Evolutionary conservation across 129 eudicot species (phyloP).

Genomic region (Saussurea involucrata): DNA sequence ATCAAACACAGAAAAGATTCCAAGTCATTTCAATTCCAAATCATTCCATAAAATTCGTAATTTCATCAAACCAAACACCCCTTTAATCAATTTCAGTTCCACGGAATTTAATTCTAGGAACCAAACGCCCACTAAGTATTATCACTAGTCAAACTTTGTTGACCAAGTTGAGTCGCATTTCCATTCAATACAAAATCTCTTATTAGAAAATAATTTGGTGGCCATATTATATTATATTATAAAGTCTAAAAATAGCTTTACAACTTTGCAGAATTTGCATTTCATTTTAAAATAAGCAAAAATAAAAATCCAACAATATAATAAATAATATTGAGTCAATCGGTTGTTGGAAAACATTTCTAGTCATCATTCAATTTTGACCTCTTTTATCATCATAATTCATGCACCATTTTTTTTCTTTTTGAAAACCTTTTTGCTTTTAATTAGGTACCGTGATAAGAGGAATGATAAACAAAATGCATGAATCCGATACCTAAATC

Average conservation of each 20-base stretch:
- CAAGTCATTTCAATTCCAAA: too few species aligned
- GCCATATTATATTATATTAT: slow-evolving; percentile 1
- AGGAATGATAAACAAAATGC: too few species aligned
- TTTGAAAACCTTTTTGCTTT: too few species aligned
- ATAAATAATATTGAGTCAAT: not conserved
- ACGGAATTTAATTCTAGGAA: too few species aligned
- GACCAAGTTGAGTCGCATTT: slow-evolving; percentile 15
- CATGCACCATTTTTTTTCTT: not conserved
- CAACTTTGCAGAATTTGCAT: slow-evolving; percentile 1
- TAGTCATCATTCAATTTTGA: slow-evolving; percentile 8
- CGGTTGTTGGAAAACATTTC: slow-evolving; percentile 24
- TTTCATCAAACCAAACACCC: too few species aligned
- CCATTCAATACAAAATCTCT: slow-evolving; percentile 8
- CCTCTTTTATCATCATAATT: not conserved
- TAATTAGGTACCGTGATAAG: too few species aligned
- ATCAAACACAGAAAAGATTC: too few species aligned
- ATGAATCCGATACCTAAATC: too few species aligned
- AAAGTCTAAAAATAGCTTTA: slow-evolving; percentile 2
- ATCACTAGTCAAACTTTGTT: slow-evolving; percentile 11
- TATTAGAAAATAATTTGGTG: slow-evolving; percentile 10
- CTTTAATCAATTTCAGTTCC: too few species aligned
- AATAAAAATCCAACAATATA: not conserved
- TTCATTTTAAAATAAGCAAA: too few species aligned
- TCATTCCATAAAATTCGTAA: too few species aligned
- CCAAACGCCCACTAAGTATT: not conserved